Evolutionary conservation across 306 rosid species (phyloP).

Genomic region (Vigna angularis): DNA sequence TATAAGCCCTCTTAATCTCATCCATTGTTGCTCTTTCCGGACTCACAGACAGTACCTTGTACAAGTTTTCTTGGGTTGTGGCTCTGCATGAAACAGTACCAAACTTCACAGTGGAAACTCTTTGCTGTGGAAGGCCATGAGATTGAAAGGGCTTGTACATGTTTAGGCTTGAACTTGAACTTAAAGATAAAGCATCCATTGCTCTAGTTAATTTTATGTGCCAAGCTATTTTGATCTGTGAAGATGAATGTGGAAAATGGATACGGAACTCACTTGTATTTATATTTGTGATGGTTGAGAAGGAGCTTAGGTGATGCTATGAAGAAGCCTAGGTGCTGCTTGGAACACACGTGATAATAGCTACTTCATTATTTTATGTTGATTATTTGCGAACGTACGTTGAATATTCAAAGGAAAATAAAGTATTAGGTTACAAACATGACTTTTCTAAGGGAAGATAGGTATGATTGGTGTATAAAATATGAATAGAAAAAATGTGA

Average conservation of each 20-base stretch:
- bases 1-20: constrained; percentile 74
- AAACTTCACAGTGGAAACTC: constrained; percentile 8
- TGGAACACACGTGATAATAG: not conserved
- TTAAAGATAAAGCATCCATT: constrained; percentile 46
- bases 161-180: constrained; percentile 38
- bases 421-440: not conserved
- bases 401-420: constrained; percentile 7
- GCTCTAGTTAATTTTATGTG: not conserved
- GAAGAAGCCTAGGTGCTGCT: not conserved
- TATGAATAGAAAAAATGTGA: not conserved
- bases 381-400: not conserved
- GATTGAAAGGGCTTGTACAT: constrained; percentile 42
- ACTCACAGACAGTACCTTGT: constrained; percentile 58
- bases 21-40: constrained; percentile 50
- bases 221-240: not conserved
- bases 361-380: not conserved
- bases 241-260: constrained; percentile 11
- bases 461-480: not conserved
- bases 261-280: constrained; percentile 22
- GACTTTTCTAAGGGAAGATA: not conserved
- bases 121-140: constrained; percentile 35
- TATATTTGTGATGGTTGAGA: constrained; percentile 10
- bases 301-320: not conserved
- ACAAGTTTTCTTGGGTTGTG: constrained; percentile 48
- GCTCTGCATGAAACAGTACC: constrained; percentile 46